Base-by-base conservation (phyloP, 2,329 filamentous ascomycete species). In the Teratosphaeria nubilosa region DNA sequence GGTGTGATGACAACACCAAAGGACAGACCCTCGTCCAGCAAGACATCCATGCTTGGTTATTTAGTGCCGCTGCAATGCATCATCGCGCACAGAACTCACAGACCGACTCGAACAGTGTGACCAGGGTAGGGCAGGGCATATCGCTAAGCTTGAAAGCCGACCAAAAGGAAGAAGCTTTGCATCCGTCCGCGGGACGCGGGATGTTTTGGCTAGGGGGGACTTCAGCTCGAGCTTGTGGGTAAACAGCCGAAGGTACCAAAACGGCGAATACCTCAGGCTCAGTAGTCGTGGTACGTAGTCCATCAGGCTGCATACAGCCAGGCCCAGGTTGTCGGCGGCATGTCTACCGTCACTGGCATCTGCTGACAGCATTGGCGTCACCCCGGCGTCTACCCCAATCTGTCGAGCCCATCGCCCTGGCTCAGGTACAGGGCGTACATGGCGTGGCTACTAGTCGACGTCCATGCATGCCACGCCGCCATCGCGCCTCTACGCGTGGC, bases 1-100 rank as follows among this genome's bases (percentile, higher is more conserved):
- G 62, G 60, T 64, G 62, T 61, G 63, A 63, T 66, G 64, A 63
- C 60, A 61, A 53, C 56, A 60, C 51, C 5, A 59, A 55, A 6
- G 52, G 53, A 48, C 52, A 32, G 55, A 50, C 59, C 56, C 27
- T 22, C 45, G 41, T 56, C 27, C 20, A 57, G 45, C 50, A 53
- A 51, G 59, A 58, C 51, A 53, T 59, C 56, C 54, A 53, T 52
- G 56, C 58, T 51, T 32, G 58, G 51, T 45, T 34, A 48, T 54
- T 55, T 62, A 58, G 59, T 58, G 59, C 45, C 41, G 53, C 56
- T 60, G 58, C 59, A 16, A 51, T 60, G 61, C 63, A 63, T 61
- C 63, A 64, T 64, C 56, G 62, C 57, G 59, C 59, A 55, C 57
- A 55, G 53, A 51, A 50, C 41, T 58, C 60, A 30, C 27, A 60